Base-by-base conservation (phyloP, 257 asterid genomes). In the Ilex asprella region DNA sequence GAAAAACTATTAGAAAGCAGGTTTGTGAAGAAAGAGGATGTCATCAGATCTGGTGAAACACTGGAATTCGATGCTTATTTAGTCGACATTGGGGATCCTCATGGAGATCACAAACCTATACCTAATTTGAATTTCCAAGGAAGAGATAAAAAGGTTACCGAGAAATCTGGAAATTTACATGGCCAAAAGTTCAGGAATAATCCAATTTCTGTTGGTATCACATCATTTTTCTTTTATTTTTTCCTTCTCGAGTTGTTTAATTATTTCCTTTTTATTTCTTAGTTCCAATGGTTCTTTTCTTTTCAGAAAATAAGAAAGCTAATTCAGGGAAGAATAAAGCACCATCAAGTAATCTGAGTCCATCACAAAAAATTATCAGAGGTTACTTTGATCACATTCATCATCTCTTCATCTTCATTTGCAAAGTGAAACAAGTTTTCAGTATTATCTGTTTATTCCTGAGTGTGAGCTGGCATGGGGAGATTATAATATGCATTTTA, bases 361-460 rank as follows among this genome's bases (percentile, higher is more conserved):
- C 97, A 51, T 93, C 97, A 27, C 86, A 81, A 55, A 92, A 78
- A 64, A 70, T 89, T 43, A 89, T 89, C 59, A 73, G 80, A 92
- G 99, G 97, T 92, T 62, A 66, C 82, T 50, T 30, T 14, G 41
- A 63, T 61, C 57, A 35, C 5, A 35, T 35, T 67, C 46, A 51
- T 66, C 66, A 56, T 43, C 32, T 56, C 59, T 71, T 58, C 15
- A 39, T 73, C 31, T 51, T 39, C 52, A 46, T 46, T 46, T 14
- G n/a, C n/a, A 46, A 46, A 14, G 5, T 35, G 41, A 35, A 35
- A 35, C 41, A 35, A 35, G 5, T 35, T 35, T 4, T 8, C 41
- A 35, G 41, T 35, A 3, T 35, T 21, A 3, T 35, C 41, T 35
- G 41, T 3, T 35, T 35, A 35, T 35, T 35, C 8, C 41, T 35